Conservation (phyloP, 148 eudicot genomes). For the Linanthus parryae region DNA sequence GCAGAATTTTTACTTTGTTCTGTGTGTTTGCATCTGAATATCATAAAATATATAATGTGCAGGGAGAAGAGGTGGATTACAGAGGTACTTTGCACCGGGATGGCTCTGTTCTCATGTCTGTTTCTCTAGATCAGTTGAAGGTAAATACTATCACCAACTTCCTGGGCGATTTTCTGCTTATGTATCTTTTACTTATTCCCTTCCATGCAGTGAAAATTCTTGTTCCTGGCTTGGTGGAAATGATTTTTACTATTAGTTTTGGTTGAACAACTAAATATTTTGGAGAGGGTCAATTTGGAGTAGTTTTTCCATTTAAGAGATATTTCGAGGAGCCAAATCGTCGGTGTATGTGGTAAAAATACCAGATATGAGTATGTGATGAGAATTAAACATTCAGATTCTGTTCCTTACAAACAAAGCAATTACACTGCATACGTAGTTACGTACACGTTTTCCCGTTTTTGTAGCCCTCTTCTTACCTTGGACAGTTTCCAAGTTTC, state of each 20-base stretch:
- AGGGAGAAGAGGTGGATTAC: conserved; percentile 97
- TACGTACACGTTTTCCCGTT: too few species aligned
- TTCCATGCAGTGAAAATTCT: not conserved
- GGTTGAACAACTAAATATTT: not conserved
- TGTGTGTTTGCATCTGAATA: conserved; percentile 4
- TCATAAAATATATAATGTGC: conserved; percentile 10
- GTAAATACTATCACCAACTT: conserved; percentile 19
- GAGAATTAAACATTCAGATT: too few species aligned
- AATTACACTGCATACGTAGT: too few species aligned
- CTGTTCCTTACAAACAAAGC: too few species aligned
- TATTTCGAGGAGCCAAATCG: not conserved
- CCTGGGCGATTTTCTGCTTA: too few species aligned
- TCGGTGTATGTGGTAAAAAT: too few species aligned
- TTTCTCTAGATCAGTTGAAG: conserved; percentile 79
- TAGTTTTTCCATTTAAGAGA: not conserved
- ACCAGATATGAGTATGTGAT: too few species aligned
- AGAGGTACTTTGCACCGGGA: conserved; percentile 97
- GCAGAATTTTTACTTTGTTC: not conserved
- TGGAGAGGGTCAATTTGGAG: not conserved
- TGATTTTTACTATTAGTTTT: not conserved
- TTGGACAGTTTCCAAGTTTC: too few species aligned
- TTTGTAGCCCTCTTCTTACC: too few species aligned
- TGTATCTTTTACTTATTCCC: not conserved
- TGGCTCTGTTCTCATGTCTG: conserved; percentile 97
- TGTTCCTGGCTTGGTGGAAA: not conserved